Evolutionary conservation across 139 green algal species (phyloP).

Genomic region (Coccomyxa sp.): DNA sequence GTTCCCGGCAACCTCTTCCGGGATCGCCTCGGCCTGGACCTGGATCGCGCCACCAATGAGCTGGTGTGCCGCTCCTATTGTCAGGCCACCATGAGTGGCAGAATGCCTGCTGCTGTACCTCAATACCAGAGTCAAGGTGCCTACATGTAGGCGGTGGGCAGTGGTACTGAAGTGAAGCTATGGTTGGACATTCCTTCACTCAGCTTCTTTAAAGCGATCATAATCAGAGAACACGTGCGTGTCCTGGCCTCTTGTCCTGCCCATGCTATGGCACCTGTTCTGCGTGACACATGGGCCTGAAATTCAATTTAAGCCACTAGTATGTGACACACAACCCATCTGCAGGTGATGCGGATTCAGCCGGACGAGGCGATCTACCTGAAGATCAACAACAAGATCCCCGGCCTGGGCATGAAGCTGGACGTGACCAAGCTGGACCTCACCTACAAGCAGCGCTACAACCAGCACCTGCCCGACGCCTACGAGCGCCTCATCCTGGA

Average conservation of each 20-base stretch:
- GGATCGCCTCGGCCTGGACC: conserved; percentile 69
- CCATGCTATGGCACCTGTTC: too few species aligned
- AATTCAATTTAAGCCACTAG: too few species aligned
- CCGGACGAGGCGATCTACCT: conserved; percentile 98
- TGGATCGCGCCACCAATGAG: conserved; percentile 90
- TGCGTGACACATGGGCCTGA: too few species aligned
- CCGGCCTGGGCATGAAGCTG: conserved; percentile 91
- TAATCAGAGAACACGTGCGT: too few species aligned
- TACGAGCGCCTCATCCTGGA: conserved; percentile 99
- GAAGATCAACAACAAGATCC: conserved; percentile 99
- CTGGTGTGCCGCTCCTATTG: conserved; percentile 41
- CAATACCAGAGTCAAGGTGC: too few species aligned
- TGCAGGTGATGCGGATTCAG: conserved; percentile 95
- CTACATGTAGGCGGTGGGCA: too few species aligned
- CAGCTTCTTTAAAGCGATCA: too few species aligned
- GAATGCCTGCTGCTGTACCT: neutral
- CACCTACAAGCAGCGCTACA: conserved; percentile 70
- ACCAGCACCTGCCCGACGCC: conserved; percentile 66
- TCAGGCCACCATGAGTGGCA: neutral
- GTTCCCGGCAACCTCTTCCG: conserved; percentile 92
- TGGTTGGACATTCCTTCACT: too few species aligned
- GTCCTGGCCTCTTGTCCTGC: too few species aligned
- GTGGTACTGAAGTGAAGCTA: too few species aligned
- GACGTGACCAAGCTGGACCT: conserved; percentile 92
- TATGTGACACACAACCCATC: too few species aligned